Conservation (phyloP, 2,329 filamentous ascomycete genomes). For the Fusarium aywerte region DNA sequence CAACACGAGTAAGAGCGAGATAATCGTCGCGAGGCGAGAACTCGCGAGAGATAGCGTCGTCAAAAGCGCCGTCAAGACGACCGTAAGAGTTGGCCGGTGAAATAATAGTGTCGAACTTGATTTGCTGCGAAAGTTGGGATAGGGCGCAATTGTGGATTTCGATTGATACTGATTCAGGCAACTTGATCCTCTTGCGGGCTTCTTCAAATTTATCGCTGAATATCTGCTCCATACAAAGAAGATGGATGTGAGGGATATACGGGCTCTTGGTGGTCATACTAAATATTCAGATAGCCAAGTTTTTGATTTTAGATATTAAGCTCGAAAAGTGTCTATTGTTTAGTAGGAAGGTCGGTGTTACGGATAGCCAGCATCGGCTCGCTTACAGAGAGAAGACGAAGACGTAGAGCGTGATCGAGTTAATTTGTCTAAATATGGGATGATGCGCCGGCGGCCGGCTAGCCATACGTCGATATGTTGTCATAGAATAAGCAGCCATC, state of each 20-base stretch:
- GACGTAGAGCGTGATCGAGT: no score
- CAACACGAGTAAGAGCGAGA: conserved; percentile 58
- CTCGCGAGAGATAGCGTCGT: conserved; percentile 63
- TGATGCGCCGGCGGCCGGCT: no score
- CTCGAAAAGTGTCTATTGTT: no score
- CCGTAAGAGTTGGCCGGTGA: conserved; percentile 67
- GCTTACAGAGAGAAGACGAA: no score
- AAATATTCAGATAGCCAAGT: not conserved
- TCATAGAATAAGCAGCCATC: no score
- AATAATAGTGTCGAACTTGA: conserved; percentile 60
- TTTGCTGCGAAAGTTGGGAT: conserved; percentile 48
- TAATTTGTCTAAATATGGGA: no score
- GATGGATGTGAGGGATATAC: conserved; percentile 24
- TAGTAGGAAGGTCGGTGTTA: no score
- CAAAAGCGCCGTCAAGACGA: conserved; percentile 64
- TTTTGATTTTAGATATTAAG: no score
- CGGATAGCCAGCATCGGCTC: no score
- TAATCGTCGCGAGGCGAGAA: conserved; percentile 60
- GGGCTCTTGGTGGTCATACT: conserved; percentile 4
- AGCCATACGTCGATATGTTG: no score
- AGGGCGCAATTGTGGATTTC: conserved; percentile 55
- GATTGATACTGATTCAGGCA: conserved; percentile 47
- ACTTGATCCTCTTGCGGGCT: conserved; percentile 30
- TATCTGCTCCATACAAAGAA: conserved; percentile 33
- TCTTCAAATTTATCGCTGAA: conserved; percentile 25